Percentiles rank a stretch among this genome's conserved stretches.
These are phyloP conservation scores for Fusarium neocosmosporiellum DNA, from an alignment of 2,329 filamentous ascomycete species.

Conservation along the genomic window DNA sequence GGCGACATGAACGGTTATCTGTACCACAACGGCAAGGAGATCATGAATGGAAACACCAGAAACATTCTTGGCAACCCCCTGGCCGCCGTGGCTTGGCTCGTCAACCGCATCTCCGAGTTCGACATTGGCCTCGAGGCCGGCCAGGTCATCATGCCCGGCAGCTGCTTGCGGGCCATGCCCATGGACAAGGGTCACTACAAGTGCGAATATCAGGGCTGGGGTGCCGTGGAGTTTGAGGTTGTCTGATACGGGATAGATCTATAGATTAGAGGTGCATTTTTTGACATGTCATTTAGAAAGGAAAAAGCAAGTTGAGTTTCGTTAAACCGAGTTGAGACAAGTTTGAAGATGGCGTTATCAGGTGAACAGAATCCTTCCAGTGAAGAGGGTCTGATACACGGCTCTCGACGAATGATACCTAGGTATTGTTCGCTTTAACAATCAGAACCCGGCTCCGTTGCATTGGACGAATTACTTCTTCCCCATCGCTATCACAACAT, in stretches of 20 bases:
- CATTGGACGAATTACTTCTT: neutral
- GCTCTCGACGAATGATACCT: neutral
- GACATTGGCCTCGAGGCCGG: slow-evolving; percentile 39
- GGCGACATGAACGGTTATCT: slow-evolving; percentile 37
- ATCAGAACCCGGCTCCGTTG: neutral
- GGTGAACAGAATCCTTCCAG: neutral
- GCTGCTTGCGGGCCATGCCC: slow-evolving; percentile 40
- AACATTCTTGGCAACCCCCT: slow-evolving; percentile 43
- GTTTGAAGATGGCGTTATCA: neutral
- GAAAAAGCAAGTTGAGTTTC: neutral
- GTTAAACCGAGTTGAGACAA: neutral
- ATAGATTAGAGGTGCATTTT: neutral
- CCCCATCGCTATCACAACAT: neutral
- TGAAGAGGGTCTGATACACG: neutral
- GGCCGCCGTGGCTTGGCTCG: slow-evolving; percentile 40
- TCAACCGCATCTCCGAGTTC: slow-evolving; percentile 39
- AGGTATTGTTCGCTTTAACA: neutral
- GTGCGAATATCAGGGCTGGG: slow-evolving; percentile 41
- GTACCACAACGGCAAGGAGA: slow-evolving; percentile 38
- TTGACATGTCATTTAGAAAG: neutral
- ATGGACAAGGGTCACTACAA: slow-evolving; percentile 39
- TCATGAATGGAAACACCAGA: slow-evolving; percentile 41
- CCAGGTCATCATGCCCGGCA: slow-evolving; percentile 40
- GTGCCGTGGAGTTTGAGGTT: slow-evolving; percentile 41
- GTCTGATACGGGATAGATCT: slow-evolving; percentile 11